Base-by-base conservation (phyloP, 192 early-diverging fungal genomes). In the Fimicolochytrium jonesii region DNA sequence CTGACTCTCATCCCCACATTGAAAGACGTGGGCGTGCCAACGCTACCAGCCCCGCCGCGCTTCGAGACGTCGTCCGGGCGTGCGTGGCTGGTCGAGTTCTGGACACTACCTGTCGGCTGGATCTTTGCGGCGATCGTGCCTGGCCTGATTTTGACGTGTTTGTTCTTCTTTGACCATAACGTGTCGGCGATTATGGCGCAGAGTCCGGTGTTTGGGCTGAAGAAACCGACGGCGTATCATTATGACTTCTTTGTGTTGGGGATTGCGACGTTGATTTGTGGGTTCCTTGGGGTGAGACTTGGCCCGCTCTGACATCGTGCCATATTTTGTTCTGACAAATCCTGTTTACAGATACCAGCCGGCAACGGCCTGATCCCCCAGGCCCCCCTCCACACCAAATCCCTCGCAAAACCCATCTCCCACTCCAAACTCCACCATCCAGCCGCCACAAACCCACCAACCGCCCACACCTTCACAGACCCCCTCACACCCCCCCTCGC, bases 161-260 rank as follows among this genome's bases (percentile, higher is more conserved):
- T 68, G 3, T 54, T 68, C 35, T 60, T 31, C 26, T 68, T 68
- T 28, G 66, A 68, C 58, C 66, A 68, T 36, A 68, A 68, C 29
- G 66, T 68, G 20, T 68, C 66, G 6, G 59, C 66, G 13, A 29
- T 68, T 23, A 29, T 68, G 37, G 35, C 31, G 10, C 64, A n/a
- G n/a, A n/a, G n/a, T n/a, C n/a, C n/a, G n/a, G n/a, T n/a, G n/a
- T n/a, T n/a, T n/a, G n/a, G n/a, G n/a, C 48, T 68, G 10, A 17
- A 36, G 29, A 68, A 68, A 43, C 66, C 66, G 4, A 10, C 66
- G 0, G 58, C 66, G n/a, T 68, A 33, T 58, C 59, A 68, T 46
- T 68, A 41, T 33, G 66, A 68, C 48, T 61, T 68, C 34, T n/a
- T 68, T 15, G 32, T 68, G 4, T 2, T 68, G 35, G 66, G 66